These are phyloP conservation scores for Pseudomassariella vexata DNA, from an alignment of 2,329 filamentous ascomycete genomes.

Conservation along the genomic window DNA sequence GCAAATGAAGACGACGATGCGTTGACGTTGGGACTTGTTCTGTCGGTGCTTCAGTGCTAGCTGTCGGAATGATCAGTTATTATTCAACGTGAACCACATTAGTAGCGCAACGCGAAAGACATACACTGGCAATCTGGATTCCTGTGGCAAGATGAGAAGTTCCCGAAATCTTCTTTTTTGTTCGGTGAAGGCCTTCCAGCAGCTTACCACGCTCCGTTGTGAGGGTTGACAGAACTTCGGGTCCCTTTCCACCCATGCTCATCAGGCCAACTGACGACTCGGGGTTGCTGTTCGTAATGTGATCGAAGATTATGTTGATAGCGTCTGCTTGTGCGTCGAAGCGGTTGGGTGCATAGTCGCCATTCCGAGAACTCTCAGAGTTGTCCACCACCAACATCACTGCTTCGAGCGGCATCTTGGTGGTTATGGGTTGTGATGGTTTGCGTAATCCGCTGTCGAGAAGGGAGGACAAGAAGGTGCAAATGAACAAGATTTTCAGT, in stretches of 20 bases:
- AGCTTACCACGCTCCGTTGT: slow-evolving; percentile 96
- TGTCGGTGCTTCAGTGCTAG: slow-evolving; percentile 95
- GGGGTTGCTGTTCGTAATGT: slow-evolving; percentile 90
- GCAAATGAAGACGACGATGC: slow-evolving; percentile 96
- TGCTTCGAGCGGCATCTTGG: slow-evolving; percentile 95
- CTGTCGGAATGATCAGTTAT: slow-evolving; percentile 37
- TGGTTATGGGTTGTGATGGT: slow-evolving; percentile 11
- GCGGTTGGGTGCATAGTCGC: slow-evolving; percentile 84
- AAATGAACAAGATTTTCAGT: not conserved
- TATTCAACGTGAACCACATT: not conserved
- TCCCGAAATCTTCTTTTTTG: slow-evolving; percentile 84
- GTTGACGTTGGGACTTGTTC: slow-evolving; percentile 94
- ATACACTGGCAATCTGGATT: slow-evolving; percentile 89
- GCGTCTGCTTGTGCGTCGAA: slow-evolving; percentile 96
- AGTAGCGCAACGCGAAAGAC: slow-evolving; percentile 29
- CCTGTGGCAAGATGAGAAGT: slow-evolving; percentile 83
- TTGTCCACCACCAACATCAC: slow-evolving; percentile 99
- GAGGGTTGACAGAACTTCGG: slow-evolving; percentile 92
- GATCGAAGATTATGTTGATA: slow-evolving; percentile 90
- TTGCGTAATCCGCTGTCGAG: too few species aligned
- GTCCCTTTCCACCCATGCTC: slow-evolving; percentile 98
- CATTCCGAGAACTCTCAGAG: slow-evolving; percentile 96
- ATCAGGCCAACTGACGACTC: slow-evolving; percentile 97
- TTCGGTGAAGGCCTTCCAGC: slow-evolving; percentile 84
- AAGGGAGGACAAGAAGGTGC: not conserved